Base-by-base conservation (phyloP, 208 protist species). In the Leptomonas seymouri region DNA sequence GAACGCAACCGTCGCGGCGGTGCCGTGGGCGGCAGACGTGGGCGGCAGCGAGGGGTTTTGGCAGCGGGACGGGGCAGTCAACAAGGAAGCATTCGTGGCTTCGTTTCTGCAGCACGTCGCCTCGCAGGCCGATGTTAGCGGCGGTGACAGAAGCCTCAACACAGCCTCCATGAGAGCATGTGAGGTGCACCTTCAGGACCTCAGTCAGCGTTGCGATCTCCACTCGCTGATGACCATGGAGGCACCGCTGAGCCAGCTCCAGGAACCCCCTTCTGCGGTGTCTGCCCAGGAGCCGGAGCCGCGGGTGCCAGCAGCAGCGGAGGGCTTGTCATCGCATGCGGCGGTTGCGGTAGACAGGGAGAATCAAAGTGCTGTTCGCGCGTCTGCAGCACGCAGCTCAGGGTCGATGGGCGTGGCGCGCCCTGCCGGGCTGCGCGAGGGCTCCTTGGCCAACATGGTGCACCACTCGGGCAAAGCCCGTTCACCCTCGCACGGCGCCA, bases 211-310 rank as follows among this genome's bases (percentile, higher is more conserved):
- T 48, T 27, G 46, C 21, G 48, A 67, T 36, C 57, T 67, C 36
- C 30, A 45, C 14, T 48, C 48, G 34, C 41, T 57, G 58, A 48
- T 60, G 8, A 36, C 44, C 31, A 79, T 81, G 75, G 75, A 75
- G 64, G 63, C 64, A 57, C 75, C 75, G 21, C 2, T 71, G 57
- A 74, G 71, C 50, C 56, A 70, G 42, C 68, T 72, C 42, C 56
- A 61, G 25, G 39, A 6, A 2, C 71, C 62, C n/a, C 30, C 60
- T 5, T 54, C 27, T 12, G 41, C 34, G 8, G 42, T 55, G n/a
- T 71, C 67, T 3, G 39, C 45, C 12, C 12, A 34, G 25, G 60
- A 70, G 51, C 60, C 58, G 28, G 51, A 72, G 36, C 41, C 58
- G 61, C 54, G 25, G 44, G 51, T 28, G 20, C 71, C 65, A 11